Percentiles rank a stretch among this genome's conserved stretches.
Conservation (phyloP, 2,329 filamentous ascomycete species). For the Neopestalotiopsis clavispora region DNA sequence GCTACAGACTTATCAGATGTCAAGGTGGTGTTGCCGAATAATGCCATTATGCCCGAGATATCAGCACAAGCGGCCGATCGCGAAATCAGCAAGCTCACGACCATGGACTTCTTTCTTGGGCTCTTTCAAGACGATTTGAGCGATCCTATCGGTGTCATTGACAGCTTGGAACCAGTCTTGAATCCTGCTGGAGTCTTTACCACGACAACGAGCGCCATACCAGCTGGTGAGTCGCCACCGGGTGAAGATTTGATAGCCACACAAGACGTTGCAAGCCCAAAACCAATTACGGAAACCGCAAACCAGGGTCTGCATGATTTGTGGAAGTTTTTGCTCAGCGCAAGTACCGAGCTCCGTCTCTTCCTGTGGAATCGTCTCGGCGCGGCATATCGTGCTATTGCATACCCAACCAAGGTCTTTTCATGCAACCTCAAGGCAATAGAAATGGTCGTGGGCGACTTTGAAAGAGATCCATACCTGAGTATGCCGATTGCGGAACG, state of each 20-base stretch:
- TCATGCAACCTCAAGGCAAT: conserved; percentile 87
- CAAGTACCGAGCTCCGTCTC: conserved; percentile 80
- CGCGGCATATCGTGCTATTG: conserved; percentile 84
- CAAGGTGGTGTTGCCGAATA: conserved; percentile 75
- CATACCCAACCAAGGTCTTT: conserved; percentile 85
- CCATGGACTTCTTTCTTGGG: conserved; percentile 93
- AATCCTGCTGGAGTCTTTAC: conserved; percentile 68
- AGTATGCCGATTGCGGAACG: conserved; percentile 66
- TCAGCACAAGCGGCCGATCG: conserved; percentile 84
- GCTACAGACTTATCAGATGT: conserved; percentile 41
- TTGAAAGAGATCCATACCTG: conserved; percentile 67
- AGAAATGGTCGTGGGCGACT: conserved; percentile 74
- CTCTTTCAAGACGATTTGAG: conserved; percentile 84
- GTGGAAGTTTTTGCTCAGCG: conserved; percentile 81
- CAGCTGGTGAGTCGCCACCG: conserved; percentile 24
- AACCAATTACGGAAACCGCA: conserved; percentile 56
- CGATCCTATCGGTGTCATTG: conserved; percentile 84
- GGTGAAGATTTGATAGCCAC: conserved; percentile 25
- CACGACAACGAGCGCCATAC: conserved; percentile 21
- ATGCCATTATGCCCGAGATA: conserved; percentile 85
- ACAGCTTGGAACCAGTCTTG: conserved; percentile 89
- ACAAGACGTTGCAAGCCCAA: conserved; percentile 23
- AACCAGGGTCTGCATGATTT: conserved; percentile 73
- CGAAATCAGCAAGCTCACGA: conserved; percentile 90
- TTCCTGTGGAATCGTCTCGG: conserved; percentile 92